Conservation (phyloP, 2,329 filamentous ascomycete species). For the Aspergillus felis region DNA sequence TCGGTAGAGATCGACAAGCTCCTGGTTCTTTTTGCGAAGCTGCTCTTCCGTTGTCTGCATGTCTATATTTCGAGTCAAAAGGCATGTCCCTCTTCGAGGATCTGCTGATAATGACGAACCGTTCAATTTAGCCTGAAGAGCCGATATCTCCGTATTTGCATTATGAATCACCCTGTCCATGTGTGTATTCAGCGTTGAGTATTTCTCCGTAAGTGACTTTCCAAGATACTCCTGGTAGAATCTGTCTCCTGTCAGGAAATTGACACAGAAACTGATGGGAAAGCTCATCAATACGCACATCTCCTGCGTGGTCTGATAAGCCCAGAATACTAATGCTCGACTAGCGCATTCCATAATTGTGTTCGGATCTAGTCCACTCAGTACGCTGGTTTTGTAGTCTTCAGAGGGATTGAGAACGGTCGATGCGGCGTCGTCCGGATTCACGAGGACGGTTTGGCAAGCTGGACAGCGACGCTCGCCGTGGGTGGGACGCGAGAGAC, state of each 20-base stretch:
- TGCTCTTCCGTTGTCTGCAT: constrained; percentile 60
- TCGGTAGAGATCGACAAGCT: constrained; percentile 61
- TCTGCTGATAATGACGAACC: constrained; percentile 44
- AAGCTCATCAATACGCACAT: constrained; percentile 54
- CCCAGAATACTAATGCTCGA: constrained; percentile 77
- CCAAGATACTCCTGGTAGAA: constrained; percentile 73
- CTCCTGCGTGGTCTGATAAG: constrained; percentile 79
- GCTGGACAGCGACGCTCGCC: constrained; percentile 66
- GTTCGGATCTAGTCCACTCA: constrained; percentile 76
- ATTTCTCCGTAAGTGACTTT: constrained; percentile 70
- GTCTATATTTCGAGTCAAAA: constrained; percentile 31
- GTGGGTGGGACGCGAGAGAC: constrained; percentile 55
- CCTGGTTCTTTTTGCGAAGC: constrained; percentile 67
- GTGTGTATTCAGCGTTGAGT: constrained; percentile 58
- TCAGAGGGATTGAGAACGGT: constrained; percentile 73
- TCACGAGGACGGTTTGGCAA: constrained; percentile 64
- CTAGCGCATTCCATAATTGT: constrained; percentile 84
- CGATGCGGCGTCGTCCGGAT: constrained; percentile 70
- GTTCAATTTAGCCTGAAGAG: constrained; percentile 61
- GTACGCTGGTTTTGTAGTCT: constrained; percentile 82
- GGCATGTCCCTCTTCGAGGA: background rate
- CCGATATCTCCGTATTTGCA: constrained; percentile 68
- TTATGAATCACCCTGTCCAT: constrained; percentile 71
- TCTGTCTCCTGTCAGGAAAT: constrained; percentile 37
- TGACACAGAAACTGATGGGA: too few species aligned